phyloP scores from a whole-genome alignment of 257 asterid genomes.

The Primulina huaijiensis region DNA sequence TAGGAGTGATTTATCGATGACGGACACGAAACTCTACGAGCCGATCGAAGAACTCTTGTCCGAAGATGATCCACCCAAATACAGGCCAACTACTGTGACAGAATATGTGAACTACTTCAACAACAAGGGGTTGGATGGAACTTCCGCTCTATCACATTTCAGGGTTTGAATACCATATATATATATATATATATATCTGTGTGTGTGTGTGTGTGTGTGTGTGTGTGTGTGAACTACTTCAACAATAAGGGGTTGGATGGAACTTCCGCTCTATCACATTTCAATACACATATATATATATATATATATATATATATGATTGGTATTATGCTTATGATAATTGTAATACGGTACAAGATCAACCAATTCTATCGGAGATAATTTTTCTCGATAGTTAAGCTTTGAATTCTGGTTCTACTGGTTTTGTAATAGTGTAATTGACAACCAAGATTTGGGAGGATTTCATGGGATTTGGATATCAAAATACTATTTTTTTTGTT shows the following conservation, averaged over 20 bases:
- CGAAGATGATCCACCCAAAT: constrained; percentile 42
- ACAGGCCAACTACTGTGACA: constrained; percentile 40
- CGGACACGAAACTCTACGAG: constrained; percentile 38
- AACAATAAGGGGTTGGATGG: constrained; percentile 45
- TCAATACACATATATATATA: not conserved
- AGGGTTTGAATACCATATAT: constrained; percentile 22
- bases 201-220: no score
- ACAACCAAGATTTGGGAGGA: no score
- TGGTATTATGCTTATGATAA: no score
- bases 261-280: constrained; percentile 42
- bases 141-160: constrained; percentile 43
- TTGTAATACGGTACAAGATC: no score
- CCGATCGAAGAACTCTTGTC: constrained; percentile 51
- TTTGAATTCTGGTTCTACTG: no score
- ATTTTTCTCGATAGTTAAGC: no score
- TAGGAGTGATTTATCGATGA: constrained; percentile 37
- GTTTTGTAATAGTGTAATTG: no score
- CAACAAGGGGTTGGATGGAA: constrained; percentile 45
- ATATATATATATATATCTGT: no score
- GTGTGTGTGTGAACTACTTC: constrained; percentile 36
- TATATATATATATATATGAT: no score
- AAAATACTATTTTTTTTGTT: no score
- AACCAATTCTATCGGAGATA: no score
- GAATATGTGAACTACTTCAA: constrained; percentile 44
- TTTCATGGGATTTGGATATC: no score